phyloP scores from a whole-genome alignment of 2,329 filamentous ascomycete species.

The Talaromyces sp. region DNA sequence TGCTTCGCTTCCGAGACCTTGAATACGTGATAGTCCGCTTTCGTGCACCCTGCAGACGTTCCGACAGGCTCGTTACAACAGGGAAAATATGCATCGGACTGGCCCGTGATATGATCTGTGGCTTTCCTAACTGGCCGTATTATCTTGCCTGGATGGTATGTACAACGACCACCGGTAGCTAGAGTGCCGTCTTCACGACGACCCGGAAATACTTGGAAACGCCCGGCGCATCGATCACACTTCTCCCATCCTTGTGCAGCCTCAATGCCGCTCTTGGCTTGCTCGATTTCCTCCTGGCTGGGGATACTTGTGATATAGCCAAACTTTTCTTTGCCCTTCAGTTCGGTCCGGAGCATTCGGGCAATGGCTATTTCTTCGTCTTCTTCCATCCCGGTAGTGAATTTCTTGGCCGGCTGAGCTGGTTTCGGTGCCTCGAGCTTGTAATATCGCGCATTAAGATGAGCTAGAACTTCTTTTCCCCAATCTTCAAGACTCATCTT shows the following conservation, averaged over 20 bases:
- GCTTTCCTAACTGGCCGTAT: slow-evolving; percentile 53
- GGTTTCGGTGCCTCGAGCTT: slow-evolving; percentile 20
- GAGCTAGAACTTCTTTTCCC: slow-evolving; percentile 55
- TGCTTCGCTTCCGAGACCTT: slow-evolving; percentile 72
- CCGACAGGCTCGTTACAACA: slow-evolving; percentile 77
- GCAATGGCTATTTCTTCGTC: slow-evolving; percentile 65
- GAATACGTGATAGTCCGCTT: slow-evolving; percentile 72
- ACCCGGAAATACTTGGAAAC: slow-evolving; percentile 90
- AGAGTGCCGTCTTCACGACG: slow-evolving; percentile 70
- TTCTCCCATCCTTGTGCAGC: slow-evolving; percentile 73
- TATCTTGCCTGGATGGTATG: slow-evolving; percentile 71
- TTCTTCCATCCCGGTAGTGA: slow-evolving; percentile 65
- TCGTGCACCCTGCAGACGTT: slow-evolving; percentile 68
- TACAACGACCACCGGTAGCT: slow-evolving; percentile 72
- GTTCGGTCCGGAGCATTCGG: slow-evolving; percentile 57
- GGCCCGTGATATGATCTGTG: slow-evolving; percentile 52
- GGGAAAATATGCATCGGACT: slow-evolving; percentile 58
- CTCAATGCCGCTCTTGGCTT: slow-evolving; percentile 60
- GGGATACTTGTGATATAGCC: slow-evolving; percentile 73
- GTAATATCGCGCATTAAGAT: slow-evolving; percentile 33
- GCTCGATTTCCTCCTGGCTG: slow-evolving; percentile 58
- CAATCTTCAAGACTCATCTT: slow-evolving; percentile 70
- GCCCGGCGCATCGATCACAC: slow-evolving; percentile 78
- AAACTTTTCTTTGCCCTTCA: slow-evolving; percentile 57
- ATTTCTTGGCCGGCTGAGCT: slow-evolving; percentile 40